Conservation (phyloP, 306 rosid species). For the Cicer judaicum region DNA sequence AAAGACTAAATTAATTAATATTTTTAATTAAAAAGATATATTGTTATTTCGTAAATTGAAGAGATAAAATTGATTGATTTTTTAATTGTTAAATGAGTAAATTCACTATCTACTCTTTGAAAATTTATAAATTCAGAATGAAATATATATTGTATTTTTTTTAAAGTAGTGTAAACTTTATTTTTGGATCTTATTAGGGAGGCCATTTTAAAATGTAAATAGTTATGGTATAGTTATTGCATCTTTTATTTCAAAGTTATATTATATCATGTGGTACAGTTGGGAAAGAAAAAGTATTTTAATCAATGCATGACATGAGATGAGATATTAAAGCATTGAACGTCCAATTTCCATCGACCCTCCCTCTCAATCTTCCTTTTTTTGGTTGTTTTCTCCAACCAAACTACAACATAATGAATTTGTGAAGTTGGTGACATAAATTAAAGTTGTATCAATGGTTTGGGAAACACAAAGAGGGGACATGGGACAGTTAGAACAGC, state of each 20-base stretch:
- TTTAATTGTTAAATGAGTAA: too few relatives aligned
- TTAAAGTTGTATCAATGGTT: constrained; percentile 42
- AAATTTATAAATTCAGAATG: constrained; percentile 10
- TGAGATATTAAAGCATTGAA: constrained; percentile 31
- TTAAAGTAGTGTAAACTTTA: constrained; percentile 40
- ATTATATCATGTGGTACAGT: constrained; percentile 55
- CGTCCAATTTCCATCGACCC: constrained; percentile 16
- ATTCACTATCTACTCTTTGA: too few relatives aligned
- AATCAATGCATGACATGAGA: constrained; percentile 36
- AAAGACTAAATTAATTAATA: too few relatives aligned
- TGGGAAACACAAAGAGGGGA: background rate
- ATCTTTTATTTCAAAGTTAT: constrained; percentile 40
- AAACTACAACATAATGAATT: constrained; percentile 31
- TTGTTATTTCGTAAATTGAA: too few relatives aligned
- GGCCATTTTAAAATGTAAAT: constrained; percentile 41
- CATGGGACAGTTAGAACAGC: constrained; percentile 40
- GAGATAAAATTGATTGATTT: too few relatives aligned
- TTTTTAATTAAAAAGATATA: too few relatives aligned
- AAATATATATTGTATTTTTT: constrained; percentile 3
- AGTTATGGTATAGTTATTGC: constrained; percentile 32
- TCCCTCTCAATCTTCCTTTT: constrained; percentile 18
- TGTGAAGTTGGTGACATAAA: constrained; percentile 40
- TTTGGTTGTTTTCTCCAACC: constrained; percentile 30
- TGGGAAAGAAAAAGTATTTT: constrained; percentile 51
- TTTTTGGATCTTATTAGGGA: background rate